Evolutionary conservation across 257 asterid genomes (phyloP).

Genomic region (Lycium ferocissimum): DNA sequence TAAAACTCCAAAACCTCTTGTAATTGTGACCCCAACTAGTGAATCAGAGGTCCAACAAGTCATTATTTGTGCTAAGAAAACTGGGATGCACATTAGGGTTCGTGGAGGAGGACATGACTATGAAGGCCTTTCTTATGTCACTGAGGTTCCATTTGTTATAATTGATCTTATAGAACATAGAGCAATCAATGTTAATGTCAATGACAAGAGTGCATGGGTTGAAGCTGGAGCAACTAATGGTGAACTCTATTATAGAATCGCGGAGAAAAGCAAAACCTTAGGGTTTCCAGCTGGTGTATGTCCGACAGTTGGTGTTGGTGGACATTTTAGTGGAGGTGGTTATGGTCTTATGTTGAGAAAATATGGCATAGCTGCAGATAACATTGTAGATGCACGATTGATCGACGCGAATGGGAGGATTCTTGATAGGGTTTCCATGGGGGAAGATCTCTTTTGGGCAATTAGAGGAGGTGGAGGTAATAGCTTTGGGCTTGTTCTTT

Average conservation of each 20-base stretch:
- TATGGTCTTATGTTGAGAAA: slow-evolving; percentile 31
- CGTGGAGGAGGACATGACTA: slow-evolving; percentile 34
- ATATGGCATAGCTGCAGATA: slow-evolving; percentile 31
- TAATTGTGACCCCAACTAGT: slow-evolving; percentile 27
- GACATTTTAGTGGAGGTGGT: slow-evolving; percentile 36
- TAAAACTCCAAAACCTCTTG: slow-evolving; percentile 21
- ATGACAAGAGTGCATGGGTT: slow-evolving; percentile 32
- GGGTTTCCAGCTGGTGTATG: slow-evolving; percentile 33
- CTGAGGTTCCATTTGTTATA: background rate
- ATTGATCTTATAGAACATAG: slow-evolving; percentile 6
- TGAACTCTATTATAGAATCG: slow-evolving; percentile 18
- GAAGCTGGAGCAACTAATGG: slow-evolving; percentile 33
- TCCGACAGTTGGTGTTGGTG: slow-evolving; percentile 26
- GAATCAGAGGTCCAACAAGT: slow-evolving; percentile 25
- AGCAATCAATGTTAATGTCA: background rate
- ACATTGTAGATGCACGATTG: slow-evolving; percentile 32
- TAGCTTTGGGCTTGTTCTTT: slow-evolving; percentile 30
- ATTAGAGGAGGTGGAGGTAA: slow-evolving; percentile 35
- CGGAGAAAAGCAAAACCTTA: too few species aligned
- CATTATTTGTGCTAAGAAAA: slow-evolving; percentile 28
- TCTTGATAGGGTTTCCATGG: slow-evolving; percentile 27
- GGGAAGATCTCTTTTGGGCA: slow-evolving; percentile 32
- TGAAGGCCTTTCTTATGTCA: slow-evolving; percentile 29
- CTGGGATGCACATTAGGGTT: slow-evolving; percentile 20
- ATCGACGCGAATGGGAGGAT: slow-evolving; percentile 17